Conservation (phyloP, 208 protist genomes). For the Wallacemonas collosoma region DNA sequence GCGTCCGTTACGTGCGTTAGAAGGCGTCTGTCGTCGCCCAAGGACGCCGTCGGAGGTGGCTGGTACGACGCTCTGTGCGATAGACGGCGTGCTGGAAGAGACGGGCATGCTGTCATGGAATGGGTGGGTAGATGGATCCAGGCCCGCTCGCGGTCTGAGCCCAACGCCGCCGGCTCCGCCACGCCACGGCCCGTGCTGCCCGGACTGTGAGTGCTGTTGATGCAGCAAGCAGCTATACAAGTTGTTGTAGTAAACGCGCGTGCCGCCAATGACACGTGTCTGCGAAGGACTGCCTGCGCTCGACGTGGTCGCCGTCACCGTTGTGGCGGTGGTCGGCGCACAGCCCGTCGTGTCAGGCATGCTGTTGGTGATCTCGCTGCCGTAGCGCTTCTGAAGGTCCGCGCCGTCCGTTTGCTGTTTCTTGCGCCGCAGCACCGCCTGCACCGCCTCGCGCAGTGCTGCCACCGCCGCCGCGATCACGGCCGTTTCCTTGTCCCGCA, state of each 20-base stretch:
- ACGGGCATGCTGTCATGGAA: slow-evolving; percentile 18
- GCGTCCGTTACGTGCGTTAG: not conserved
- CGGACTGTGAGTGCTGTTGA: not conserved
- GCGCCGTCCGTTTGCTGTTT: slow-evolving; percentile 38
- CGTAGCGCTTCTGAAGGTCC: slow-evolving; percentile 24
- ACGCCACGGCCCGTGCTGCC: not conserved
- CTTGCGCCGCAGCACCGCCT: slow-evolving; percentile 36
- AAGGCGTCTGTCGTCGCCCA: not conserved
- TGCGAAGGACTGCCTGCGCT: slow-evolving; percentile 15
- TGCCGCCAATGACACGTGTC: slow-evolving; percentile 3
- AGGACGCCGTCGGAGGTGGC: slow-evolving; percentile 15
- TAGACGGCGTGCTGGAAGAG: slow-evolving; percentile 3
- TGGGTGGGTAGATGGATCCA: not conserved
- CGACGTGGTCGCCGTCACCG: slow-evolving; percentile 8
- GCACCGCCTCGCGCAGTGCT: slow-evolving; percentile 44
- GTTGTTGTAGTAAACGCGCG: slow-evolving; percentile 18
- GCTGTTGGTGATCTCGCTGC: slow-evolving; percentile 17
- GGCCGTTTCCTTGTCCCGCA: slow-evolving; percentile 50
- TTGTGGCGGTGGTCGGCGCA: not conserved
- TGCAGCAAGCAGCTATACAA: slow-evolving; percentile 9
- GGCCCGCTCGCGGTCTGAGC: not conserved
- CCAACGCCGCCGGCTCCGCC: not conserved
- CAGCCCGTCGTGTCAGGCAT: slow-evolving; percentile 27
- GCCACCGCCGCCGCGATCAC: slow-evolving; percentile 54
- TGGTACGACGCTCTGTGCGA: not conserved